Base-by-base conservation (phyloP, 2,329 filamentous ascomycete species). In the Aspergillus spinulosporus region DNA sequence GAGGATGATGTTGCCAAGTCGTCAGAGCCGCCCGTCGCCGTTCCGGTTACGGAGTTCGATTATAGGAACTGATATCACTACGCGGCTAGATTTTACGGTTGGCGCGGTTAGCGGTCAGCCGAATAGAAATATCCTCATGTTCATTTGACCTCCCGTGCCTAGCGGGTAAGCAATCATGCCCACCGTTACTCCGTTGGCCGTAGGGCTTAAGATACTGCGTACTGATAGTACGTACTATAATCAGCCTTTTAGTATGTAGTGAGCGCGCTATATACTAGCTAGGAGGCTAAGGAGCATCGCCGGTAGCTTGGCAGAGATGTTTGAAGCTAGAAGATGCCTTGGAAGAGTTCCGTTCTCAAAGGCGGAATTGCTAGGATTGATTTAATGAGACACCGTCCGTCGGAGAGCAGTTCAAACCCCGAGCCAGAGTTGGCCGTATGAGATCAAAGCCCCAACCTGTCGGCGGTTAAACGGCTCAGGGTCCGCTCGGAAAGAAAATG, bases 401-500 rank as follows among this genome's bases (percentile, higher is more conserved):
- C 5, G 15, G 5, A 40, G 21, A 6, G 26, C 15, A 49, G 40
- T 34, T 46, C 28, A 46, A 32, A 46, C 11, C 49, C 49, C 37
- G 40, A 11, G 34, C 34, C 34, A 11, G n/a, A 32, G 45, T 29
- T 37, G 42, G 14, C 40, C 50, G 15, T 46, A 28, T 28, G 32
- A 26, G 9, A 28, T 44, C 21, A 15, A 44, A 44, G 26, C 14
- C 6, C 9, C 11, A 46, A n/a, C 21, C 15, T 42, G n/a, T 42
- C 48, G 37, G 45, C 31, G 39, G 40, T 34, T 39, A n/a, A 21
- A 21, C 21, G 21, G 21, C 21, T 40, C 37, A 56, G 54, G 54
- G 49, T 48, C 49, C 43, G 54, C 54, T 37, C 4, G 43, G 52
- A 52, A 59, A 60, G 48, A 21, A 49, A 60, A 55, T 53, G 57